These are phyloP conservation scores for Penicillium samsonianum DNA, from an alignment of 495 filamentous ascomycete species.

Conservation along the genomic window DNA sequence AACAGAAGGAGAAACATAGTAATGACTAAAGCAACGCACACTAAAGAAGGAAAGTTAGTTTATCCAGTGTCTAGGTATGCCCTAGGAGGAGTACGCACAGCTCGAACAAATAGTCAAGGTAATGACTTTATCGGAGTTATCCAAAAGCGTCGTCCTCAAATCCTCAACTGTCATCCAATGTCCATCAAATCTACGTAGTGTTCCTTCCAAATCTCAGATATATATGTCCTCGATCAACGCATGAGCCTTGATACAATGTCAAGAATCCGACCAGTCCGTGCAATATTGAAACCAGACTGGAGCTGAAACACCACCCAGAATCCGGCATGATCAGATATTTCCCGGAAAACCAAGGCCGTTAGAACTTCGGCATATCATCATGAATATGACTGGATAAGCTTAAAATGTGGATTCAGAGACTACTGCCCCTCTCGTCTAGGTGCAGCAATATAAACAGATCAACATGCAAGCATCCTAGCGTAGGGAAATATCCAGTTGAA, in stretches of 20 bases:
- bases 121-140: not conserved
- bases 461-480: not conserved
- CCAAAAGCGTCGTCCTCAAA: not conserved
- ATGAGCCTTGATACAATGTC: not conserved
- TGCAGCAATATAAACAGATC: not conserved
- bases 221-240: not conserved
- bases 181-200: not conserved
- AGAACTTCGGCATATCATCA: not conserved
- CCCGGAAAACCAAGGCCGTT: not conserved
- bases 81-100: not conserved
- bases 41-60: not conserved
- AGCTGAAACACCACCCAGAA: constrained; percentile 12
- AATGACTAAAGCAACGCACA: not conserved
- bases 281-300: not conserved
- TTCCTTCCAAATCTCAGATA: not conserved
- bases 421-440: not conserved
- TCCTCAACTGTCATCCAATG: not conserved
- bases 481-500: not conserved
- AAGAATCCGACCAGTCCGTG: constrained; percentile 1
- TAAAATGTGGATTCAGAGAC: not conserved
- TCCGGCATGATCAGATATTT: not conserved
- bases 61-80: not conserved
- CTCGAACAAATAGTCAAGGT: not conserved
- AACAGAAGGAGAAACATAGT: constrained; percentile 17
- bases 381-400: not conserved